These are phyloP conservation scores for Globisporangium abappressorium DNA, from an alignment of 352 stramenopile genomes.

Conservation along the genomic window DNA sequence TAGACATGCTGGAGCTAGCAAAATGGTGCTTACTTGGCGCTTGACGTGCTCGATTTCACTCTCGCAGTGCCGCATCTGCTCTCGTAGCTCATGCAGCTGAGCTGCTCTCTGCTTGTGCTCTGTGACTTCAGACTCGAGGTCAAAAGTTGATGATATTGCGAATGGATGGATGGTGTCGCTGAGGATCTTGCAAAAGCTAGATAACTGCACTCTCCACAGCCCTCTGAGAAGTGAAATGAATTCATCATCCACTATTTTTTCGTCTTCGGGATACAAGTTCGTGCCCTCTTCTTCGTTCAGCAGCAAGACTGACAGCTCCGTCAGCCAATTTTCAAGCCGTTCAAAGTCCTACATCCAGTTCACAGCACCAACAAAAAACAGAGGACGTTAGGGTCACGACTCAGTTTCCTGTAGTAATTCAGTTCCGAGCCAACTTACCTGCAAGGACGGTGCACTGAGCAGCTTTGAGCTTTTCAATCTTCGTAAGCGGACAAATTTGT, in stretches of 20 bases:
- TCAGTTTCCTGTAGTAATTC: not conserved
- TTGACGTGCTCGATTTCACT: conserved; percentile 20
- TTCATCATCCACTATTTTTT: not conserved
- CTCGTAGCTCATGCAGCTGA: conserved; percentile 17
- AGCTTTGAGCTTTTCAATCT: not conserved
- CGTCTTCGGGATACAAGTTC: not conserved
- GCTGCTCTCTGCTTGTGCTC: conserved; percentile 10
- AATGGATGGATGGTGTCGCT: conserved; percentile 6
- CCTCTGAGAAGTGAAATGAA: conserved; percentile 7
- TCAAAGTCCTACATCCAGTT: conserved; percentile 8
- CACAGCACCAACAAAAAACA: not conserved
- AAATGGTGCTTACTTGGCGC: conserved; percentile 18
- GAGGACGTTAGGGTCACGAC: not conserved
- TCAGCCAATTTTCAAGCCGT: conserved; percentile 4
- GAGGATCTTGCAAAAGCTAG: conserved; percentile 22
- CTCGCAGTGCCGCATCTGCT: conserved; percentile 23
- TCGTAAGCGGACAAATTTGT: not conserved
- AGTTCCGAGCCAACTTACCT: too few species aligned
- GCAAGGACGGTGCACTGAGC: not conserved
- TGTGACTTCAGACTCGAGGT: not conserved
- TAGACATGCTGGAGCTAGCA: not conserved
- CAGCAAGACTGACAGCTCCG: conserved; percentile 14
- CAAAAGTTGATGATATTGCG: not conserved
- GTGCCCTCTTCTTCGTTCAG: not conserved
- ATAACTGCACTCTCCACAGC: conserved; percentile 11